Conservation (phyloP, 1,284 basidiomycete species). For the Irpex sp. region DNA sequence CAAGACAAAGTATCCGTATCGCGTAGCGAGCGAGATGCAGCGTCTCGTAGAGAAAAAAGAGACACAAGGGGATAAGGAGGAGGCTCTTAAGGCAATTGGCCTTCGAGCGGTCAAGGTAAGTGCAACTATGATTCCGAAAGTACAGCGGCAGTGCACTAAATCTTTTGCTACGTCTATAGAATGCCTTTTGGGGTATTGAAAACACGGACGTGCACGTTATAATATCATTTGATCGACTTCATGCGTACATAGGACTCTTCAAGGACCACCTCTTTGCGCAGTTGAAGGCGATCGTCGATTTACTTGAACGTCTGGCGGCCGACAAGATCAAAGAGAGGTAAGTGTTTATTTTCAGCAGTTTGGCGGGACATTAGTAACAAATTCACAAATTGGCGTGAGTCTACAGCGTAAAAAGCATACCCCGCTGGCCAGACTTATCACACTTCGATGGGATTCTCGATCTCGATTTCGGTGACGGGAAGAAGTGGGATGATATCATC, state of each 20-base stretch:
- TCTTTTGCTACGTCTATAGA: slow-evolving; percentile 32
- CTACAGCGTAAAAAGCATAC: slow-evolving; percentile 25
- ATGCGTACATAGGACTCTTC: slow-evolving; percentile 42
- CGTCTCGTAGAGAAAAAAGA: neutral
- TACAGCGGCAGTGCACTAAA: too few species aligned
- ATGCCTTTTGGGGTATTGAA: slow-evolving; percentile 40
- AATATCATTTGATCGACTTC: slow-evolving; percentile 45
- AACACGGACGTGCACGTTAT: slow-evolving; percentile 37
- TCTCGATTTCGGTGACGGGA: slow-evolving; percentile 43
- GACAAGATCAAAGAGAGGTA: neutral
- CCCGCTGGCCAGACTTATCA: slow-evolving; percentile 42
- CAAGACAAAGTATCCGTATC: neutral
- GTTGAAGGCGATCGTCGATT: neutral
- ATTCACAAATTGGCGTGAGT: slow-evolving; percentile 3
- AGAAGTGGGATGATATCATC: slow-evolving; percentile 45
- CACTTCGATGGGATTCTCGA: slow-evolving; percentile 41
- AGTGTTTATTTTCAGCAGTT: neutral
- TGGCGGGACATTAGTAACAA: neutral
- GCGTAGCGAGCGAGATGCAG: slow-evolving; percentile 2
- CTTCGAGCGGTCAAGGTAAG: slow-evolving; percentile 40
- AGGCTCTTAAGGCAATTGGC: slow-evolving; percentile 32
- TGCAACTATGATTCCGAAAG: too few species aligned
- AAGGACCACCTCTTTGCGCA: slow-evolving; percentile 28
- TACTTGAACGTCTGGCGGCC: neutral
- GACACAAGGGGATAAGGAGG: slow-evolving; percentile 11